Evolutionary conservation across 2,329 filamentous ascomycete genomes (phyloP), one percentile per base, ranked within the genome.

Genomic region (Nakataea oryzae): DNA sequence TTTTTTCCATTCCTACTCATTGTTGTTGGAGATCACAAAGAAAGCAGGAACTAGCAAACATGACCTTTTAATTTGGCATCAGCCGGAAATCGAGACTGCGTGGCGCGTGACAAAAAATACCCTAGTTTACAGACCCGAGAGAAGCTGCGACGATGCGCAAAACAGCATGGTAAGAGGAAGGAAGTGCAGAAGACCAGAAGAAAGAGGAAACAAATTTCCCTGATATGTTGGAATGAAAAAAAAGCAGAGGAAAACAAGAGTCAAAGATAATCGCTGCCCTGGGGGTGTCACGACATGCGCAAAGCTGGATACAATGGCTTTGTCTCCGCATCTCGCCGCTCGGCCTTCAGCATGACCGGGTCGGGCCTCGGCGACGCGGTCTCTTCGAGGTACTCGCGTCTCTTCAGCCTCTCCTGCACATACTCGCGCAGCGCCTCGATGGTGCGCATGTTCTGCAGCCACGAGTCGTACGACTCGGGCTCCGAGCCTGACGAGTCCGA

Each of bases 381-480:
- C 5, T 74, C 74, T 21, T 74, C 70, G 9, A 78, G 76, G 66
- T 81, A 88, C 62, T 86, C 81, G 66, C 76, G 77, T 41, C 78
- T 78, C 62, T 83, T 76, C n/a, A 88, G 77, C 34, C 84, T 80
- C 13, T 81, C 75, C 58, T 78, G 78, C 61, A 88, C 78, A 64
- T 84, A 82, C 65, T 82, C 79, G 54, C 84, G 78, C 50, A 88
- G 78, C 56, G 76, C 80, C 74, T 88, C 86, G 61, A 88, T 85
- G 60, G 83, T 79, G 47, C 85, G 84, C 70, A 88, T 82, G 69
- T 87, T 86, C 72, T 86, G 83, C 14, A 88, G 74, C 85, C 85
- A 88, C 62, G 79, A 76, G 68, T 88, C 85, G 70, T 87, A 85
- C 61, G 79, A 80, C 69, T 86, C 84, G 29, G 82, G 81, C 68